A percentile compares a stretch with the other conserved stretches of the same genome.
Evolutionary conservation across 2,329 filamentous ascomycete species (phyloP).

Genomic region (Fusarium sp.): DNA sequence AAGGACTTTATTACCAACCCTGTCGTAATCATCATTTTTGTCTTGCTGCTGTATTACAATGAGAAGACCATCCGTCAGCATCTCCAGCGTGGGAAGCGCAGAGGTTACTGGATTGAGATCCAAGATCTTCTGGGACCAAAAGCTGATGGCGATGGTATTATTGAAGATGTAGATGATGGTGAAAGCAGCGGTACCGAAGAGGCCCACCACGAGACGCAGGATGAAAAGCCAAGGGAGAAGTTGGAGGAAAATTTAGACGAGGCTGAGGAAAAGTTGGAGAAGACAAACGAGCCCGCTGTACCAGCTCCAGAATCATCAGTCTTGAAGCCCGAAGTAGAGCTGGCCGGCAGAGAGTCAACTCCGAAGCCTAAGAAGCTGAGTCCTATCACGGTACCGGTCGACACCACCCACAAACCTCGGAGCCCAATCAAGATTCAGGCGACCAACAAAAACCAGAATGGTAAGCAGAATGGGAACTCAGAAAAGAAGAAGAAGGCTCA

Average conservation of each 20-base stretch:
- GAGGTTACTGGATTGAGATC: constrained; percentile 44
- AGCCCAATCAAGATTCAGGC: constrained; percentile 2
- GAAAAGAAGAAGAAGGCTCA: constrained; percentile 75
- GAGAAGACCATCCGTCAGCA: constrained; percentile 57
- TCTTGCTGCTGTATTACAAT: constrained; percentile 54
- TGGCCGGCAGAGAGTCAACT: constrained; percentile 26
- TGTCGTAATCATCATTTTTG: constrained; percentile 57
- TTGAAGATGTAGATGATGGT: constrained; percentile 23
- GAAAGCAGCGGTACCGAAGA: constrained; percentile 34
- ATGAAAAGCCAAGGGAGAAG: neutral
- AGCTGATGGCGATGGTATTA: neutral
- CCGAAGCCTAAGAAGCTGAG: constrained; percentile 20
- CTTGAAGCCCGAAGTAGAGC: constrained; percentile 6
- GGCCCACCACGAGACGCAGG: neutral
- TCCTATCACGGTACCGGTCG: constrained; percentile 3
- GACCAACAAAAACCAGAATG: constrained; percentile 14
- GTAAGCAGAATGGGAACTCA: constrained; percentile 23
- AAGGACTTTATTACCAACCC: constrained; percentile 67
- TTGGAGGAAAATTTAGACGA: too few relatives aligned
- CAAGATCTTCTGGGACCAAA: constrained; percentile 19
- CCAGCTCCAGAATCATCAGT: constrained; percentile 15
- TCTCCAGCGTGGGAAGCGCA: constrained; percentile 48
- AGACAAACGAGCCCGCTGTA: constrained; percentile 4
- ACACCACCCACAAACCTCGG: neutral
- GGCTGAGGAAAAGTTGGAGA: neutral